Base-by-base conservation (phyloP, 495 filamentous ascomycete species). In the Talaromyces thailandensis region DNA sequence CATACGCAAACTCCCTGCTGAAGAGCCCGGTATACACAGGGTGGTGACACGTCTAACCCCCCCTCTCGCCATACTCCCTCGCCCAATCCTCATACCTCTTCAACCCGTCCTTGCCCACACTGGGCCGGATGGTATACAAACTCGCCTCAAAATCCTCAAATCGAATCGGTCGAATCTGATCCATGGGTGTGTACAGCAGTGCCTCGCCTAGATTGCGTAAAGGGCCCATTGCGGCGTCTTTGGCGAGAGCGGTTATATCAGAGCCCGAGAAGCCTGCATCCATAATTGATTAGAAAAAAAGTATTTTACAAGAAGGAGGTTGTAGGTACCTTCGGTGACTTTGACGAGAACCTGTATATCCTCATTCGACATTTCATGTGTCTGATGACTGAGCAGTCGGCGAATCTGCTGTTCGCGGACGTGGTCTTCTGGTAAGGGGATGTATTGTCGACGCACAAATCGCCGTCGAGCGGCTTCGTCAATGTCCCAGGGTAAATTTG, bases 141-240 rank as follows among this genome's bases (percentile, higher is more conserved):
- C 92, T 96, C 3, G 88, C 84, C 63, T 91, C 76, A 65, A 99
- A 99, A 71, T 99, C 94, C 32, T 79, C 70, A 32, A 93, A 84
- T 63, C 79, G 82, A 40, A 99, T 98, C 1, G 92, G 86, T 14
- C 93, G 82, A 68, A 99, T 96, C 62, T 98, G 87, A 62, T 98
- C 94, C 84, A 91, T 94, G 4, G 87, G 87, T 76, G 93, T 97
- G 64, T 90, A 84, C 25, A 99, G 79, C 43, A 99, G 78, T 18
- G 89, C 89, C 70, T 98, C 95, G 23, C 94, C 94, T 2, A 99
- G 79, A 61, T 89, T 92, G 21, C 95, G 86, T 14, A 99, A 81
- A 8, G 95, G 94, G 0, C 94, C 95, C 94, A 99, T 99, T 25
- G 94, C 94, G 9, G 94, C 94, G 70, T 99, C 94, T 73, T 99